These are phyloP conservation scores for Talaromyces thailandensis DNA, from an alignment of 495 filamentous ascomycete species.

Conservation along the genomic window DNA sequence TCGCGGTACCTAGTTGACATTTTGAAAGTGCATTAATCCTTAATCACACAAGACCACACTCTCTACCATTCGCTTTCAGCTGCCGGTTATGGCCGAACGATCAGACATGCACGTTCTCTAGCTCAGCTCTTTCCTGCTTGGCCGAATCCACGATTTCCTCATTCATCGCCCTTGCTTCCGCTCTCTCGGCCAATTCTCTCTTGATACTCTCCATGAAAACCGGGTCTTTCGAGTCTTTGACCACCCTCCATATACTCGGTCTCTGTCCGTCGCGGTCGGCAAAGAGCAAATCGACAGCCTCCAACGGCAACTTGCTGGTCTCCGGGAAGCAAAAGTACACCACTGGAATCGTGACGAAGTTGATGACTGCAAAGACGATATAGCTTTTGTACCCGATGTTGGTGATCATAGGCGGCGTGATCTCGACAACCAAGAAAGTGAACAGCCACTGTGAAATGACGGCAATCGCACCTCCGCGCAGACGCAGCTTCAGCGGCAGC, in stretches of 20 bases:
- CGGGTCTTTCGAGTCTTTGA: slow-evolving; percentile 9
- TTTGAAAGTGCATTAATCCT: background rate
- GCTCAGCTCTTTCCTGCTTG: background rate
- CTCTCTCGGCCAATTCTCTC: slow-evolving; percentile 12
- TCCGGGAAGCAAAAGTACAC: slow-evolving; percentile 54
- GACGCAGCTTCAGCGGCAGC: slow-evolving; percentile 39
- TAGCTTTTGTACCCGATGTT: slow-evolving; percentile 18
- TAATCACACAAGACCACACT: background rate
- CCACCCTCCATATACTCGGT: slow-evolving; percentile 12
- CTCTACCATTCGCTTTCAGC: no score
- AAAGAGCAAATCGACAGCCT: slow-evolving; percentile 43
- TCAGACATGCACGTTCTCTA: background rate
- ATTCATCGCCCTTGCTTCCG: background rate
- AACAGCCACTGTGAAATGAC: slow-evolving; percentile 44
- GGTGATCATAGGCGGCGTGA: slow-evolving; percentile 45
- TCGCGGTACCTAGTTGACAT: no score
- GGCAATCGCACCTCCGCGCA: slow-evolving; percentile 38
- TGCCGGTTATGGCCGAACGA: background rate
- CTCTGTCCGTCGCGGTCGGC: slow-evolving; percentile 13
- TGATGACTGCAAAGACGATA: slow-evolving; percentile 45
- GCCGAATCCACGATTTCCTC: background rate
- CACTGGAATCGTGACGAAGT: slow-evolving; percentile 46
- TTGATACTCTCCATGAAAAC: slow-evolving; percentile 9
- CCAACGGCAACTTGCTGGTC: slow-evolving; percentile 42
- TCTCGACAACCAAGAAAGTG: slow-evolving; percentile 41